A percentile compares a stretch with the other conserved stretches of the same genome.
Evolutionary conservation across 176 grass and related monocot species (phyloP).

Genomic region (Cenchrus americanus): DNA sequence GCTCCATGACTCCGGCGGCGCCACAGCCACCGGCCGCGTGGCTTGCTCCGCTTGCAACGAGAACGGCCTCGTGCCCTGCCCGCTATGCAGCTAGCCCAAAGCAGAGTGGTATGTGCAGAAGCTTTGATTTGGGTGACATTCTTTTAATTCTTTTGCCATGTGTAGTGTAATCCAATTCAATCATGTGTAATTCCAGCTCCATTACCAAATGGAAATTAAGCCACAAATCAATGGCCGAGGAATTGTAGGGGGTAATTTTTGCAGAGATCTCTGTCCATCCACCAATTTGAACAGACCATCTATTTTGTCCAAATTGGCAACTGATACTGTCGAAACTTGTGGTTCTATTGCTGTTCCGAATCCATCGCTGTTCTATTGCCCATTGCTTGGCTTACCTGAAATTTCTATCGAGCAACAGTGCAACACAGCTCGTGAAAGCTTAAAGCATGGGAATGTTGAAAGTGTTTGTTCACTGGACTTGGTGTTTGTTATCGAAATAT

Average conservation of each 20-base stretch:
- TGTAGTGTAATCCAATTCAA: constrained; percentile 9
- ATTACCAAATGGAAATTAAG: neutral
- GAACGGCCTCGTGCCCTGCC: constrained; percentile 57
- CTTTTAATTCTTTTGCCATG: neutral
- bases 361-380: neutral
- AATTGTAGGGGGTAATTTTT: neutral
- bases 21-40: neutral
- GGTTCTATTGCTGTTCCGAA: neutral
- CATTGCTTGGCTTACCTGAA: neutral
- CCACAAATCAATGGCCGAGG: neutral
- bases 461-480: too few species aligned
- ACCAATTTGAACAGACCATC: neutral
- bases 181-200: neutral
- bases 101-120: neutral
- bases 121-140: neutral
- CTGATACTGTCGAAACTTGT: neutral
- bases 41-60: constrained; percentile 45
- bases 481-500: neutral
- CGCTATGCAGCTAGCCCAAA: constrained; percentile 43
- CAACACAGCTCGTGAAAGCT: neutral
- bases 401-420: neutral
- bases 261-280: constrained; percentile 5
- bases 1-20: constrained; percentile 55
- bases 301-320: neutral
- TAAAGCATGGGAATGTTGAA: neutral